A percentile compares a stretch with the other conserved stretches of the same genome.
Evolutionary conservation across 768 basidiomycete species (phyloP).

Genomic region (Serendipita sp.): DNA sequence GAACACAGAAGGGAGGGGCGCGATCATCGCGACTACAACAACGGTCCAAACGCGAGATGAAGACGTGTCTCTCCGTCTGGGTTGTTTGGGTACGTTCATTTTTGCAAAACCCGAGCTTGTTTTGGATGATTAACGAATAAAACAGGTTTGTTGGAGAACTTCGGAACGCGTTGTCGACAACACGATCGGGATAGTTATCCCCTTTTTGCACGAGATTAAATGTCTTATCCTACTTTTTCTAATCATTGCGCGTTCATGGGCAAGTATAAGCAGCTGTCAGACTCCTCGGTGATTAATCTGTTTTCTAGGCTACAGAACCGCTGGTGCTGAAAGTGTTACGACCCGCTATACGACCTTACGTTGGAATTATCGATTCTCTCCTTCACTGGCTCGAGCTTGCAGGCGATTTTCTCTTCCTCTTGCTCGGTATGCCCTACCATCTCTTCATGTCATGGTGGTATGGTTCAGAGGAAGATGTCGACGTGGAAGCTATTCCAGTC

Average conservation of each 20-base stretch:
- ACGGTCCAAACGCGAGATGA: slow-evolving; percentile 69
- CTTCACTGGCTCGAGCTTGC: slow-evolving; percentile 45
- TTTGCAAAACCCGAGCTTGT: slow-evolving; percentile 4
- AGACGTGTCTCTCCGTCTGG: slow-evolving; percentile 73
- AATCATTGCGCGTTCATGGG: slow-evolving; percentile 58
- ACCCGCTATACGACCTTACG: slow-evolving; percentile 62
- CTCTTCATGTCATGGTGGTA: slow-evolving; percentile 21
- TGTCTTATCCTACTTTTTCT: slow-evolving; percentile 56
- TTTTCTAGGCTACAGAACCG: slow-evolving; percentile 62
- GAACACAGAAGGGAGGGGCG: slow-evolving; percentile 36
- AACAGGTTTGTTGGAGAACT: slow-evolving; percentile 46
- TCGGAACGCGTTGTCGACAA: slow-evolving; percentile 55
- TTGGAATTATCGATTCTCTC: slow-evolving; percentile 42
- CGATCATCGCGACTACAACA: slow-evolving; percentile 47
- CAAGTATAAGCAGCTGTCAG: slow-evolving; percentile 22
- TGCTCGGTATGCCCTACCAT: slow-evolving; percentile 27
- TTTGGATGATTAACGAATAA: slow-evolving; percentile 11
- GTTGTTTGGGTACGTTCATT: slow-evolving; percentile 50
- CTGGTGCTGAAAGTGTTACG: slow-evolving; percentile 68
- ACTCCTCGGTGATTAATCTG: not conserved
- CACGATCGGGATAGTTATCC: slow-evolving; percentile 52
- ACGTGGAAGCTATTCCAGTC: not conserved
- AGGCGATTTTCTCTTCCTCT: slow-evolving; percentile 42
- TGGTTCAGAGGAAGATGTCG: slow-evolving; percentile 5
- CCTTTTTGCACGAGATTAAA: slow-evolving; percentile 77